Evolutionary conservation across 2,329 filamentous ascomycete species (phyloP).

Genomic region (Fusarium concolor): DNA sequence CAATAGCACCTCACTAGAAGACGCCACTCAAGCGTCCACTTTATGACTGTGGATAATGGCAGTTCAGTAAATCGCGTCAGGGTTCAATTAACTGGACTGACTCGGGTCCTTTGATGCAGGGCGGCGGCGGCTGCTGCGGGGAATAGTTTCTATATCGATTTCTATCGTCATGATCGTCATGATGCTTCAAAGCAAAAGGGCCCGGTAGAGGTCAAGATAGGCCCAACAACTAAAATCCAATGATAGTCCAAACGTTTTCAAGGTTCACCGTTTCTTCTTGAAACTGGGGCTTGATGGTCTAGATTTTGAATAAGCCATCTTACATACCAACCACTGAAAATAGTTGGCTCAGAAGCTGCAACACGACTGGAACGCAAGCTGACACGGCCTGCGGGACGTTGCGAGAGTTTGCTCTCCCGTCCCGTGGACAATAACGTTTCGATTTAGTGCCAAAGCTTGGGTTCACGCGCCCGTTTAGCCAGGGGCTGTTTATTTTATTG

Average conservation of each 20-base stretch:
- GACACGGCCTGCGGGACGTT: slow-evolving; percentile 42
- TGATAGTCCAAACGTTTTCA: not conserved
- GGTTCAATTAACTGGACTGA: slow-evolving; percentile 9
- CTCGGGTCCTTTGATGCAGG: slow-evolving; percentile 20
- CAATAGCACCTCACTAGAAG: slow-evolving; percentile 27
- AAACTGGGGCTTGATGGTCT: slow-evolving; percentile 19
- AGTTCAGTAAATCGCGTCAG: slow-evolving; percentile 17
- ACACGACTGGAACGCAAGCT: slow-evolving; percentile 34
- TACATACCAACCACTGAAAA: slow-evolving; percentile 6
- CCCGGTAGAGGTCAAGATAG: not conserved
- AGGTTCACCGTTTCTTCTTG: slow-evolving; percentile 17
- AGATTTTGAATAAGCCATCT: slow-evolving; percentile 18
- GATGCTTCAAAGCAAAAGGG: not conserved
- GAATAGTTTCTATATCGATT: slow-evolving; percentile 21
- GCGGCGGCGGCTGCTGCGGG: slow-evolving; percentile 31
- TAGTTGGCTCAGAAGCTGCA: slow-evolving; percentile 27
- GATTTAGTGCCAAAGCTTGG: slow-evolving; percentile 32
- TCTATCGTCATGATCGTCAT: slow-evolving; percentile 15
- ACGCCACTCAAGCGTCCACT: slow-evolving; percentile 36
- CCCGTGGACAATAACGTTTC: slow-evolving; percentile 28
- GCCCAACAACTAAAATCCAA: slow-evolving; percentile 7
- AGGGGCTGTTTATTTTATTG: slow-evolving; percentile 10
- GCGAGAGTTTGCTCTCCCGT: slow-evolving; percentile 35
- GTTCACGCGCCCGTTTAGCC: slow-evolving; percentile 25
- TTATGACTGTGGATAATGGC: slow-evolving; percentile 17